phyloP scores from a whole-genome alignment of 2,329 filamentous ascomycete genomes.

The Colletotrichum zoysiae region DNA sequence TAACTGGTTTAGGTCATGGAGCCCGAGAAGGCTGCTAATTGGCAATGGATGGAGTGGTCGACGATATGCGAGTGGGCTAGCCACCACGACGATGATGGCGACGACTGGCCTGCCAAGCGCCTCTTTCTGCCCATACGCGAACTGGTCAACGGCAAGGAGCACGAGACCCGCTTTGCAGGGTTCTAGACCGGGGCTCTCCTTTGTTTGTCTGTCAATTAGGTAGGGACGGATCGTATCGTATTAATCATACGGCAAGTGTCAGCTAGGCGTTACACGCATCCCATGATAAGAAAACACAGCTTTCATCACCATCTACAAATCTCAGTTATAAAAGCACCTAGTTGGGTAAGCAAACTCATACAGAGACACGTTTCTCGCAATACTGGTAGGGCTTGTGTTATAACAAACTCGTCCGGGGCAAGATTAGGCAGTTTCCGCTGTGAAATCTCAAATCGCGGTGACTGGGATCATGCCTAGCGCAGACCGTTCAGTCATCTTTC shows the following conservation, averaged over 20 bases:
- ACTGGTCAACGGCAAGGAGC: background rate
- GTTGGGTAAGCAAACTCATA: background rate
- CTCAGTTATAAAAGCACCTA: no score
- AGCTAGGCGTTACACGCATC: no score
- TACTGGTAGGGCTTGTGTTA: background rate
- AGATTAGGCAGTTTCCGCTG: background rate
- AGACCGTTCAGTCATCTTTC: background rate
- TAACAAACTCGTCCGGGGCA: background rate
- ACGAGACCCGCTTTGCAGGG: background rate
- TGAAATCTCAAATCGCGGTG: no score
- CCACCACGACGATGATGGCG: conserved; percentile 7
- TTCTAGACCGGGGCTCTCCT: background rate
- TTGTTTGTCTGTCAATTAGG: background rate
- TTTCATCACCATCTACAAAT: no score
- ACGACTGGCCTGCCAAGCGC: conserved; percentile 11
- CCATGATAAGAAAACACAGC: background rate
- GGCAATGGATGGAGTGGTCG: conserved; percentile 61
- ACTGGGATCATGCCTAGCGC: no score
- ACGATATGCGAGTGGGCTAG: conserved; percentile 4
- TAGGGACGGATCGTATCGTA: background rate
- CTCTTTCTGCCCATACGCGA: conserved; percentile 5
- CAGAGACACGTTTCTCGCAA: background rate
- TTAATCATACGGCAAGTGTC: background rate
- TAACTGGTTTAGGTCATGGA: conserved; percentile 53
- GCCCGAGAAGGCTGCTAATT: conserved; percentile 63